Evolutionary conservation across 495 filamentous ascomycete genomes (phyloP).

Genomic region (Tuber indicum): DNA sequence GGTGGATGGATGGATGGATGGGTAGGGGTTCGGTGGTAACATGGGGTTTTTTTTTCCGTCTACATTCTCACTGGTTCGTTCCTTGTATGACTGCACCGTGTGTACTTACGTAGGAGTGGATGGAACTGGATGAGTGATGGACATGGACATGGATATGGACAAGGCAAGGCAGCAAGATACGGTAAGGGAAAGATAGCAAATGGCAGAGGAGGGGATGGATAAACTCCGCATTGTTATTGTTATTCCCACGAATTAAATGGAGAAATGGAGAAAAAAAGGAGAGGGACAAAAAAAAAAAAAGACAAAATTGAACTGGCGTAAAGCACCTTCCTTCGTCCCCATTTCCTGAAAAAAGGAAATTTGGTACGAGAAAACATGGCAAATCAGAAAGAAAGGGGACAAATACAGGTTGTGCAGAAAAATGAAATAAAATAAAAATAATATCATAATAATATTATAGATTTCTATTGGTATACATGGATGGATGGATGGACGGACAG

Average conservation of each 20-base stretch:
- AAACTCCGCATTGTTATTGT: neutral
- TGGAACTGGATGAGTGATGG: neutral
- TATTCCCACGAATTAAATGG: neutral
- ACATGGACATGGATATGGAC: neutral
- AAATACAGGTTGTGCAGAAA: neutral
- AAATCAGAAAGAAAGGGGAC: neutral
- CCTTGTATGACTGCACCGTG: neutral
- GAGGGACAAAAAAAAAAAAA: neutral
- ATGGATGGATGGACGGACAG: neutral
- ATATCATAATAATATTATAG: neutral
- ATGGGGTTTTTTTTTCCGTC: neutral
- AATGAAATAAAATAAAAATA: slow-evolving; percentile 8
- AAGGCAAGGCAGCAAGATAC: neutral
- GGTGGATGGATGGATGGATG: neutral
- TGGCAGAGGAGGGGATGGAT: neutral
- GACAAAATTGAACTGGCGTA: neutral
- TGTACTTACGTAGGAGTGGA: neutral
- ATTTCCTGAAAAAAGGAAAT: neutral
- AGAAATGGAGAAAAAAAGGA: neutral
- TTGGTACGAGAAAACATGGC: slow-evolving; percentile 8
- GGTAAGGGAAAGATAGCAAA: neutral
- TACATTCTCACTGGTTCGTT: neutral
- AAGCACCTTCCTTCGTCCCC: neutral
- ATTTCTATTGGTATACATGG: slow-evolving; percentile 2
- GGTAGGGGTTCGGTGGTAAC: neutral